Conservation (phyloP, 208 protist species). For the Phytomonas sp. region DNA sequence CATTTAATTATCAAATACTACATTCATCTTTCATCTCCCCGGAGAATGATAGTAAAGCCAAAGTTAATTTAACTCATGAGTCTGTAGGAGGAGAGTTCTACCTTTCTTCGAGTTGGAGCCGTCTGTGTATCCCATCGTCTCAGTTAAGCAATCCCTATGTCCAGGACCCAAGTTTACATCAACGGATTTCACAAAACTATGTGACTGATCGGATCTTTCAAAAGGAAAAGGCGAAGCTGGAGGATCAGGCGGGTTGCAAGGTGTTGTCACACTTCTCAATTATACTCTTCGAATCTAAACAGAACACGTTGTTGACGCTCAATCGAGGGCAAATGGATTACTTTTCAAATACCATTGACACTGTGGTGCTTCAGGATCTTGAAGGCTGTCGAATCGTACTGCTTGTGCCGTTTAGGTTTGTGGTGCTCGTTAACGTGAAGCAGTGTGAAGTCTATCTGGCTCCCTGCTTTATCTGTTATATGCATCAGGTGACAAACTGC, state of each 20-base stretch:
- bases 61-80: not conserved
- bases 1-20: not conserved
- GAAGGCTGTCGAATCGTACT: conserved; percentile 41
- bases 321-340: conserved; percentile 23
- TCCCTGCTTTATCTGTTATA: conserved; percentile 41
- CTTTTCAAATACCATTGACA: conserved; percentile 20
- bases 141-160: not conserved
- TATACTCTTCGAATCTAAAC: conserved; percentile 29
- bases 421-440: conserved; percentile 39
- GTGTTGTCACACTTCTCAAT: conserved; percentile 22
- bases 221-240: not conserved
- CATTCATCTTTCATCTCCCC: not conserved
- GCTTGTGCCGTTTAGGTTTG: conserved; percentile 38
- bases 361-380: conserved; percentile 47
- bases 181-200: not conserved
- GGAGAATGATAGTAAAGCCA: not conserved
- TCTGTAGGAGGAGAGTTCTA: not conserved
- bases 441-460: conserved; percentile 46
- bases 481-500: conserved; percentile 35
- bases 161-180: not conserved
- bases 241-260: not conserved
- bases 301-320: conserved; percentile 21
- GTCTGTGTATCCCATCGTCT: not conserved
- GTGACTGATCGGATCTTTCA: not conserved
- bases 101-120: not conserved